phyloP scores from a whole-genome alignment of 441 rosid genomes.

The Aquilaria agallochum region DNA sequence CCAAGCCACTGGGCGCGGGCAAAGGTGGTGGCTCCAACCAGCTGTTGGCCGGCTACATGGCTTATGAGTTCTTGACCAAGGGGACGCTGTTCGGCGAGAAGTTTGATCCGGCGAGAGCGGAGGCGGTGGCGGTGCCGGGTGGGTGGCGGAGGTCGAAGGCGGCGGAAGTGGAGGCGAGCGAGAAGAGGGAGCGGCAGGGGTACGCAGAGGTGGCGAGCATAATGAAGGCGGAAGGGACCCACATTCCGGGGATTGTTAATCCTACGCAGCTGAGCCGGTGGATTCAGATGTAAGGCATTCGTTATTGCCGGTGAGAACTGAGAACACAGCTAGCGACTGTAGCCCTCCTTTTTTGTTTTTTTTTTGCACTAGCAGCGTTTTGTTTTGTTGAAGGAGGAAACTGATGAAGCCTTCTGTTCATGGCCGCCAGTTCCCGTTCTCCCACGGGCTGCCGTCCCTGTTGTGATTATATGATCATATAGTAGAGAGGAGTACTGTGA shows the following conservation, averaged over 20 bases:
- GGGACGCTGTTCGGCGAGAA: conserved; percentile 64
- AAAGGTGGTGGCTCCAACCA: conserved; percentile 23
- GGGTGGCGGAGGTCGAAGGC: conserved; percentile 19
- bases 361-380: too few species aligned
- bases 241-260: conserved; percentile 64
- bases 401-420: too few species aligned
- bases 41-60: conserved; percentile 81
- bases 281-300: conserved; percentile 28
- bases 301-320: too few species aligned
- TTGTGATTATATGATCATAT: too few species aligned
- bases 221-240: conserved; percentile 49
- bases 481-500: too few species aligned
- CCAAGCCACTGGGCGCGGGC: neutral
- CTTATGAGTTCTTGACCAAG: conserved; percentile 60
- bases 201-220: conserved; percentile 66
- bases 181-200: conserved; percentile 24
- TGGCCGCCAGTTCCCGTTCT: too few species aligned
- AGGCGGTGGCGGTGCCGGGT: conserved; percentile 21
- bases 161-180: conserved; percentile 22
- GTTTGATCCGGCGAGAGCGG: conserved; percentile 34
- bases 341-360: too few species aligned
- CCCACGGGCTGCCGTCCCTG: too few species aligned
- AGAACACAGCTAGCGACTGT: too few species aligned
- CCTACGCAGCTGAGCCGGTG: conserved; percentile 68
- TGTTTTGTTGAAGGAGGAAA: too few species aligned